These are phyloP conservation scores for Populus tomentosa DNA, from an alignment of 441 rosid species.

Conservation along the genomic window DNA sequence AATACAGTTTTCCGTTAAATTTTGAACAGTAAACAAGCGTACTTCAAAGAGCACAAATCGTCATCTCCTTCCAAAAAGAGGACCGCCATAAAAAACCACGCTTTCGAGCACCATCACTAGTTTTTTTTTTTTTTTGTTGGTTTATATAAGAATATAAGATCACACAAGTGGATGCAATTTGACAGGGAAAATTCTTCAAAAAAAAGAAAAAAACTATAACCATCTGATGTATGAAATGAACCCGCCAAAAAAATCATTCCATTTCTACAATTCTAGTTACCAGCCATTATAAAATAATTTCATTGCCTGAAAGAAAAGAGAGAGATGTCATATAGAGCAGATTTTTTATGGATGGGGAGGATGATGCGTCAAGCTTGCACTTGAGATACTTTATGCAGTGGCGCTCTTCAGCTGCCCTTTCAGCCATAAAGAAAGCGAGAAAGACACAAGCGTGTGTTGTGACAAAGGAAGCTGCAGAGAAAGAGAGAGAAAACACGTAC, in stretches of 20 bases:
- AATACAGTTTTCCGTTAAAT: conserved; percentile 33
- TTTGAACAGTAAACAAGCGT: conserved; percentile 26
- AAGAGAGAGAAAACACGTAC: not conserved
- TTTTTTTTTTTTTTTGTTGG: not conserved
- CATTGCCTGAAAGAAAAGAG: not conserved
- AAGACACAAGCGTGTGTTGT: not conserved
- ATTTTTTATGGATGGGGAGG: not conserved
- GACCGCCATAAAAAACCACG: conserved; percentile 51
- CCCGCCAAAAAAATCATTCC: not conserved
- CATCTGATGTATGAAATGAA: not conserved
- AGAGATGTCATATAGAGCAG: not conserved
- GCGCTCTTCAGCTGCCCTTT: not conserved
- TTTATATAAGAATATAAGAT: not conserved
- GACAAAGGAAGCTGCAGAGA: not conserved
- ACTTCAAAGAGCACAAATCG: conserved; percentile 15
- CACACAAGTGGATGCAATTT: not conserved
- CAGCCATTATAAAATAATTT: not conserved
- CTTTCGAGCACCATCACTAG: conserved; percentile 25
- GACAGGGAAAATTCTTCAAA: not conserved
- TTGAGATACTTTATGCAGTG: not conserved
- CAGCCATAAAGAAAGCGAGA: not conserved
- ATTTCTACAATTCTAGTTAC: not conserved
- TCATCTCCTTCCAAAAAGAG: conserved; percentile 19
- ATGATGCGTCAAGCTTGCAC: not conserved
- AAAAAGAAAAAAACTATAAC: not conserved